Conservation (phyloP, 306 rosid genomes). For the Styphnolobium japonicum region DNA sequence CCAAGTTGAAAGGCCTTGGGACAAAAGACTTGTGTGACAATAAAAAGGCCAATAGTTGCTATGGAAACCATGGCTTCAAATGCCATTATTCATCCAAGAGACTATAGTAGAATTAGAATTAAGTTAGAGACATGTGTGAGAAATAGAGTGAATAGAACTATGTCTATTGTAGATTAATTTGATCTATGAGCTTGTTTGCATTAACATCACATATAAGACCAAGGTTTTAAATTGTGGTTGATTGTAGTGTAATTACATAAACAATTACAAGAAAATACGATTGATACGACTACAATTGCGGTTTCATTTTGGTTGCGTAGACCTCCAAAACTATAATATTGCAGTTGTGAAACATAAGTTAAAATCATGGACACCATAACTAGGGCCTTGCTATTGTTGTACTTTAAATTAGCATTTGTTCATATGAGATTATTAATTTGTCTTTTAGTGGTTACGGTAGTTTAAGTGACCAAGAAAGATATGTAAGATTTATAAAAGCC, state of each 20-base stretch:
- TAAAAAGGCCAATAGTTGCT: constrained; percentile 85
- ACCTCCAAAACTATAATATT: too few species aligned
- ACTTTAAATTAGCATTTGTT: not conserved
- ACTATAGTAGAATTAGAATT: constrained; percentile 48
- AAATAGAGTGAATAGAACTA: not conserved
- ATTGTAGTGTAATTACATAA: too few species aligned
- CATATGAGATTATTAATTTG: not conserved
- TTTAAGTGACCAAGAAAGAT: not conserved
- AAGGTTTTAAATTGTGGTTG: too few species aligned
- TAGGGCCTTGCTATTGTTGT: not conserved
- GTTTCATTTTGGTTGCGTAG: too few species aligned
- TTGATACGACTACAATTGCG: too few species aligned
- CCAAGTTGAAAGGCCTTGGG: constrained; percentile 85
- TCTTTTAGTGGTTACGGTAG: not conserved
- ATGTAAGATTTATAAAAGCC: not conserved
- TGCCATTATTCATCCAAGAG: constrained; percentile 95
- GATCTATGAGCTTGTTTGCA: not conserved
- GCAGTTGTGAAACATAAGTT: too few species aligned
- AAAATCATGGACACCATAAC: not conserved
- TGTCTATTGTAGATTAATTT: not conserved
- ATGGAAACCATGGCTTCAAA: constrained; percentile 95
- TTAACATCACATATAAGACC: not conserved
- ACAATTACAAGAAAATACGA: too few species aligned
- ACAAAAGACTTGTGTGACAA: constrained; percentile 67
- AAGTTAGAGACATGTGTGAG: constrained; percentile 4